Evolutionary conservation across 2,329 filamentous ascomycete genomes (phyloP), one percentile per base, ranked within the genome.

Genomic region (Aureobasidium subglaciale): DNA sequence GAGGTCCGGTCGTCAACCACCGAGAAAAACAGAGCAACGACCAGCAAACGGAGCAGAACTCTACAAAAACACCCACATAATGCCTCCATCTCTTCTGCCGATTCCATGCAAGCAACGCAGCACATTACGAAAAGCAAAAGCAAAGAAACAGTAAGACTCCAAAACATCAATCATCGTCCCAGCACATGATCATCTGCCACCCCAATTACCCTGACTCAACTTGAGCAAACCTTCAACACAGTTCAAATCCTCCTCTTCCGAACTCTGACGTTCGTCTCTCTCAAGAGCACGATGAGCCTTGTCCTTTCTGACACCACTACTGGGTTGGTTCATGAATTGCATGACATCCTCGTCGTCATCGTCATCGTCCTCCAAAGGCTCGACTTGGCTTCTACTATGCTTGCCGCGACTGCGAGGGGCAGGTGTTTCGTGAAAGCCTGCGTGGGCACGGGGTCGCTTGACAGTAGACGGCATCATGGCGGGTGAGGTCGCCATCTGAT

Each of bases 171-270:
- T 9, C 27, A 16, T 11, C 15, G n/a, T 13, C 5, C 15, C 9
- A 15, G 11, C 11, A 35, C 9, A 29, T 24, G 29, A 34, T 46
- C 29, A 46, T 13, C 43, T 32, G 29, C 25, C 38, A 15, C 50
- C 50, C 90, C 91, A 96, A 66, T 89, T 89, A n/a, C 91, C 92
- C 72, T 95, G 56, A 42, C 56, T 60, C 20, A 60, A 38, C 27
- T 55, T 57, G 22, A 60, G 45, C 54, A 60, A 40, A 4, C 59
- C 59, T 34, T 60, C 52, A 3, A 60, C 59, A 40, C 57, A 60
- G 67, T 95, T 90, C 69, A 95, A 78, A 67, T 96, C 92, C 57
- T 76, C 75, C 18, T 73, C 73, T 10, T 70, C 71, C 38, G 71
- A 73, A 70, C 63, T 42, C 67, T 71, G 58, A 59, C 64, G 56